Conservation (phyloP, 2,329 filamentous ascomycete genomes). For the Boeremia lycopersici region DNA sequence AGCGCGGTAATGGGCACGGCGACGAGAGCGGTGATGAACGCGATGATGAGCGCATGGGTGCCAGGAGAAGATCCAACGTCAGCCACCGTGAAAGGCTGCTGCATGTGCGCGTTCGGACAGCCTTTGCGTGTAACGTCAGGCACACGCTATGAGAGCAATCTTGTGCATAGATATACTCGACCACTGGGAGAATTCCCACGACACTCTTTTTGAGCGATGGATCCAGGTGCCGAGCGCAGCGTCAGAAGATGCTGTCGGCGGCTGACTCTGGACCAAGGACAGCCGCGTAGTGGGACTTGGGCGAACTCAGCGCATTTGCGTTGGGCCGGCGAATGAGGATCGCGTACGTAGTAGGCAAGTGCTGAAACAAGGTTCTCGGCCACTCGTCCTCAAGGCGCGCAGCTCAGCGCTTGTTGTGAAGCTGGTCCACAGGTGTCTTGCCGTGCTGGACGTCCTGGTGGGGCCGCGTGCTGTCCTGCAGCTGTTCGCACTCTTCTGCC, state of each 20-base stretch:
- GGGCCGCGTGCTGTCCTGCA: conserved; percentile 21
- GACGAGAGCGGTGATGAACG: neutral
- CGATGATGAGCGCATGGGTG: neutral
- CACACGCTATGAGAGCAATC: neutral
- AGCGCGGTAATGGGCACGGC: neutral
- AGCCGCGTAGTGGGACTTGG: conserved; percentile 2
- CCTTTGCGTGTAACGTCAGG: neutral
- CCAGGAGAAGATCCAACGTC: neutral
- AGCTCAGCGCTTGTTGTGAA: conserved; percentile 40
- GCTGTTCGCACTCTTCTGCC: conserved; percentile 3
- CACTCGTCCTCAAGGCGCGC: conserved; percentile 29
- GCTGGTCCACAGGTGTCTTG: conserved; percentile 15
- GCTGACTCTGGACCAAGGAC: neutral
- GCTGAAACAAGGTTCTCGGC: conserved; percentile 14
- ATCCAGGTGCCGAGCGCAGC: neutral
- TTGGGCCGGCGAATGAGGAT: conserved; percentile 2
- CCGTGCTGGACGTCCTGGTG: conserved; percentile 18
- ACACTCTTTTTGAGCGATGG: neutral
- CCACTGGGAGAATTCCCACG: neutral
- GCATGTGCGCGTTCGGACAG: neutral
- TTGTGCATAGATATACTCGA: neutral
- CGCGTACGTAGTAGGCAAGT: conserved; percentile 4
- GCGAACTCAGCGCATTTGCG: conserved; percentile 1
- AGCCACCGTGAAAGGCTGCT: neutral
- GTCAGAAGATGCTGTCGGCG: conserved; percentile 9